Percentiles rank a stretch among this genome's conserved stretches.
phyloP scores from a whole-genome alignment of 495 filamentous ascomycete species.

The Hypoxylon rickii region DNA sequence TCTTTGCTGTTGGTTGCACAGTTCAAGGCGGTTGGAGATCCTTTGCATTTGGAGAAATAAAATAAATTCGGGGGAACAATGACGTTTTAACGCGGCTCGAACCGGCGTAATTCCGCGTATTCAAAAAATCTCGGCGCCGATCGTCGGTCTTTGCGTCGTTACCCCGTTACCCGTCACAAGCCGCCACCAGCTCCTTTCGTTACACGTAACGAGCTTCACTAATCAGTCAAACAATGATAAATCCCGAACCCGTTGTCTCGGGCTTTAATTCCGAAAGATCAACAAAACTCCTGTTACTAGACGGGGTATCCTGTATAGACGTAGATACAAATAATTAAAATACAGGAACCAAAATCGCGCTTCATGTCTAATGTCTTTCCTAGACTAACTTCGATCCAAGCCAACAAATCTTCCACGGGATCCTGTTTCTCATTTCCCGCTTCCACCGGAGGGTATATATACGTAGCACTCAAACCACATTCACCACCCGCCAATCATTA shows the following conservation, averaged over 20 bases:
- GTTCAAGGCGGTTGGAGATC: no score
- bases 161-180: no score
- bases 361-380: no score
- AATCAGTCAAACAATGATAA: no score
- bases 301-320: conserved; percentile 25
- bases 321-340: conserved; percentile 15
- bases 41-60: conserved; percentile 17
- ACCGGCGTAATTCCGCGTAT: conserved; percentile 18
- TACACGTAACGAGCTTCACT: neutral
- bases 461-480: conserved; percentile 11
- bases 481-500: neutral
- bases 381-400: no score
- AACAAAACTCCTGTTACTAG: conserved; percentile 5
- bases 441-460: conserved; percentile 20
- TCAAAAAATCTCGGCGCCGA: conserved; percentile 24
- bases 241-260: neutral
- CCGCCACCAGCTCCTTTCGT: conserved; percentile 2
- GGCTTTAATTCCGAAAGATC: neutral
- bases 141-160: no score
- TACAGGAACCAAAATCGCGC: conserved; percentile 7
- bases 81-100: conserved; percentile 17
- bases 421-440: neutral
- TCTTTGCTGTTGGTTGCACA: no score
- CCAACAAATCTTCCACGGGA: no score
- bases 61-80: conserved; percentile 22